Conservation (phyloP, 2,329 filamentous ascomycete species). For the Sporothrix schenckii region DNA sequence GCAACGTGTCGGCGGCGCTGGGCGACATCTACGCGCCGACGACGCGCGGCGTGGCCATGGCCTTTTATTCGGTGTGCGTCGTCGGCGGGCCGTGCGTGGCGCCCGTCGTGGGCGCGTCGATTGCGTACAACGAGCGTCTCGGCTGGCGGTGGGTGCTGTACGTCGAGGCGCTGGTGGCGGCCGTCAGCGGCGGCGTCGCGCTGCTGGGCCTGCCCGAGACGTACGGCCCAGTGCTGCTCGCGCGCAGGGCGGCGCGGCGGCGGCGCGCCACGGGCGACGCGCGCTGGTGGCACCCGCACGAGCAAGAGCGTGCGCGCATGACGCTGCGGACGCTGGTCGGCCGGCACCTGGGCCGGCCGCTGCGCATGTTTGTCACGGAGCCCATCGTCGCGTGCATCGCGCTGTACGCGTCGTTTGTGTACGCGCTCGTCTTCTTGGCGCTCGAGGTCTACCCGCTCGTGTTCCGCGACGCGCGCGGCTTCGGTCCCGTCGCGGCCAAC, state of each 20-base stretch:
- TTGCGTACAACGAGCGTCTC: slow-evolving; percentile 39
- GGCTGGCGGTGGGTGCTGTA: slow-evolving; percentile 41
- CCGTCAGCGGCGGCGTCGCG: slow-evolving; percentile 36
- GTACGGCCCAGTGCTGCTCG: slow-evolving; percentile 53
- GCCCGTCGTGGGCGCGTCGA: slow-evolving; percentile 48
- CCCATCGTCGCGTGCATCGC: slow-evolving; percentile 60
- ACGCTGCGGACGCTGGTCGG: slow-evolving; percentile 61
- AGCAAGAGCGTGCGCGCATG: slow-evolving; percentile 65
- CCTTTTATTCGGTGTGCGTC: slow-evolving; percentile 47
- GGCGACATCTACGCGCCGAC: slow-evolving; percentile 63
- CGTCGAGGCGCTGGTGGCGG: slow-evolving; percentile 39
- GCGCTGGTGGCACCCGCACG: slow-evolving; percentile 49
- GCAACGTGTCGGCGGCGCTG: slow-evolving; percentile 66
- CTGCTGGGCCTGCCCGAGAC: slow-evolving; percentile 41
- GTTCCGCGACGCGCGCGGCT: slow-evolving; percentile 54
- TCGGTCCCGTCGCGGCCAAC: slow-evolving; percentile 64
- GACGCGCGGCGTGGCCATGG: slow-evolving; percentile 58
- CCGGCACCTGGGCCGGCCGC: slow-evolving; percentile 68
- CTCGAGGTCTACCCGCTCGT: slow-evolving; percentile 60
- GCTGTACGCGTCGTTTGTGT: slow-evolving; percentile 58
- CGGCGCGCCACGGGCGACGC: slow-evolving; percentile 44
- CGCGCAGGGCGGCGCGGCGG: slow-evolving; percentile 57
- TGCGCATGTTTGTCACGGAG: slow-evolving; percentile 72
- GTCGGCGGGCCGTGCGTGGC: slow-evolving; percentile 48
- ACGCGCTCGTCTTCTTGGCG: slow-evolving; percentile 60